phyloP scores from a whole-genome alignment of 805 yeast genomes.

The Suhomyces pyralidae region DNA sequence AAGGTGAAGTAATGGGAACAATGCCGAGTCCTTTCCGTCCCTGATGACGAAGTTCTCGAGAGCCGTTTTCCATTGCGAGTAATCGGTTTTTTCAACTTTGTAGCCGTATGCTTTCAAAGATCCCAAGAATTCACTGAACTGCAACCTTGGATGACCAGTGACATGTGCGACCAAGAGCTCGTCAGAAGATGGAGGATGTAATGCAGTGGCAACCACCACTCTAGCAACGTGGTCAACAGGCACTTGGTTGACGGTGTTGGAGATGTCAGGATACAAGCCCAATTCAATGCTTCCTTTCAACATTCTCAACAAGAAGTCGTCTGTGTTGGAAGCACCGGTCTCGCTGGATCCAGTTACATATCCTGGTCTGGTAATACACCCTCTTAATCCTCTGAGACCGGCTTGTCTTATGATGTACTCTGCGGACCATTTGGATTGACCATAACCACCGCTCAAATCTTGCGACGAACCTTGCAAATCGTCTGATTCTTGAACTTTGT shows the following conservation, averaged over 20 bases:
- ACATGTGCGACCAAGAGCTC: conserved; percentile 81
- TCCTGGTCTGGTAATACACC: conserved; percentile 92
- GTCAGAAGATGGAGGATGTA: conserved; percentile 61
- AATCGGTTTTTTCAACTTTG: conserved; percentile 56
- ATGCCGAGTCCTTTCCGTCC: conserved; percentile 73
- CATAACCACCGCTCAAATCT: conserved; percentile 91
- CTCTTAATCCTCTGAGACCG: conserved; percentile 81
- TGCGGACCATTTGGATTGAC: conserved; percentile 97
- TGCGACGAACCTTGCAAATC: conserved; percentile 74
- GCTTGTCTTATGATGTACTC: conserved; percentile 87
- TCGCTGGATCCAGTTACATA: conserved; percentile 84
- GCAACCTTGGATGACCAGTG: conserved; percentile 94
- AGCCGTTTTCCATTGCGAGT: conserved; percentile 72
- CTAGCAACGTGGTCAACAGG: conserved; percentile 99
- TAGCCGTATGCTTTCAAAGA: conserved; percentile 72
- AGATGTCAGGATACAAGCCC: conserved; percentile 80
- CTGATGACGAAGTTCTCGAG: conserved; percentile 71
- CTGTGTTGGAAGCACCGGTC: conserved; percentile 92
- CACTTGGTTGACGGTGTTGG: conserved; percentile 89
- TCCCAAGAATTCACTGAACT: conserved; percentile 71
- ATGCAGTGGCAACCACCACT: conserved; percentile 77
- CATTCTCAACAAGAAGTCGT: conserved; percentile 92
- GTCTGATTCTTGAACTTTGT: conserved; percentile 81
- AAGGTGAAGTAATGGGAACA: conserved; percentile 90
- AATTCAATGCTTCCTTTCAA: conserved; percentile 91